Evolutionary conservation across 148 eudicot genomes (phyloP), one percentile per base, ranked within the genome.

Genomic region (Vaccinium darrowii): DNA sequence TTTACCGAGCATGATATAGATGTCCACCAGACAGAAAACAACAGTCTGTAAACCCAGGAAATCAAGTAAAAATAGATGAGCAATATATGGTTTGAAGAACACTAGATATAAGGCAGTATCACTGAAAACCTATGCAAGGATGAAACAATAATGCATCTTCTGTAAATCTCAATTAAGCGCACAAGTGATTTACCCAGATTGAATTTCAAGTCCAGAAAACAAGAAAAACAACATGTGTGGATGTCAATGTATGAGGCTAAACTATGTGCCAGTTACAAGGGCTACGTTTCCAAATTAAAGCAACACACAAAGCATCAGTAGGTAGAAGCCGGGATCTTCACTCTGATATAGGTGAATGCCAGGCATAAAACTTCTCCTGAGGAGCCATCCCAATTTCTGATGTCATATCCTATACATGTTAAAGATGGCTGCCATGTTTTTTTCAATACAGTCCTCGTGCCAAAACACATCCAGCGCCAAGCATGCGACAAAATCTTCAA

Each of bases 21-120:
- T 95, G 93, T 97, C 99, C 87, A 95, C 99, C 18, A 97, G 94
- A 88, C 99, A 97, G 85, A 97, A 97, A 63, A 97, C 99, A 57
- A 97, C 99, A 52, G 98, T 97, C 99, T 97, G 98, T 16, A 69
- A 84, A 3, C 69, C 75, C 58, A 19, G 75, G 15, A 74, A 53
- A 85, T 39, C 80, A 47, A 25, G 73, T 58, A 23, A 81, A 54
- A 82, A 79, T 33, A 23, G 63, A 81, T 19, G 25, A 72, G 52
- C 89, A 84, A 86, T 79, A 84, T 86, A 62, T 85, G 86, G 83
- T 56, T 74, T n/a, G 10, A 30, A 65, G 36, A 67, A 27, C 36
- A 67, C 39, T 27, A 67, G 73, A 67, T 25, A 12, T 11, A 12
- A 25, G 73, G 72, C 33, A 23, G 23, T 23, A 25, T 53, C 56